phyloP scores from a whole-genome alignment of 2,329 filamentous ascomycete genomes.

The Lecanosticta acicola region DNA sequence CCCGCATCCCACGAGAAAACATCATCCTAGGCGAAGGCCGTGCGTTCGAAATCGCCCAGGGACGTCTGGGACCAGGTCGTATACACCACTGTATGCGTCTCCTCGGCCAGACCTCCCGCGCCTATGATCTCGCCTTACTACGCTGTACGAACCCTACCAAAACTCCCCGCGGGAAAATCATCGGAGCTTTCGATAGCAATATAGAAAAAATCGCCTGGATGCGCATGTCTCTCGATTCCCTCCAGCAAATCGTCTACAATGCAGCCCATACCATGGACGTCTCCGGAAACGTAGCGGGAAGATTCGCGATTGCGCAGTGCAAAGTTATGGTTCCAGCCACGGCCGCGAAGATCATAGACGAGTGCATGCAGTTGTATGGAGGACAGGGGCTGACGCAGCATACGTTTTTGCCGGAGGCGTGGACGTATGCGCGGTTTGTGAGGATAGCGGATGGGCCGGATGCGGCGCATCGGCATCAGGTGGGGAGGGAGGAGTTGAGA shows the following conservation, averaged over 20 bases:
- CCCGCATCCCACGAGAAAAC: constrained; percentile 73
- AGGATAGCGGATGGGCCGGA: constrained; percentile 69
- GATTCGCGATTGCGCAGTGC: constrained; percentile 87
- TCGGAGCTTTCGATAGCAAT: constrained; percentile 85
- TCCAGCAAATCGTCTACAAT: constrained; percentile 82
- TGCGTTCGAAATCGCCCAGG: constrained; percentile 98
- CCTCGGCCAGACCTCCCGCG: constrained; percentile 81
- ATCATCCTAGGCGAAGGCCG: constrained; percentile 87
- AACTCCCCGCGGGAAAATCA: constrained; percentile 78
- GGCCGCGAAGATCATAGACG: constrained; percentile 80
- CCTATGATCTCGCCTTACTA: constrained; percentile 87
- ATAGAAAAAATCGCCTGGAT: constrained; percentile 89
- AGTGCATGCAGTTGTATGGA: constrained; percentile 85
- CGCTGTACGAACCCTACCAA: constrained; percentile 86
- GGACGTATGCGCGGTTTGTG: constrained; percentile 28
- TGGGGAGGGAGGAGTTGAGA: constrained; percentile 73
- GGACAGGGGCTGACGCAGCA: constrained; percentile 88
- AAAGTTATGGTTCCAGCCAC: constrained; percentile 83
- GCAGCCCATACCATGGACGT: constrained; percentile 91
- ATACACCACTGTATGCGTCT: constrained; percentile 96
- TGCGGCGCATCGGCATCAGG: constrained; percentile 81
- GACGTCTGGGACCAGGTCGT: constrained; percentile 86
- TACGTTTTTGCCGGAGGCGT: constrained; percentile 68
- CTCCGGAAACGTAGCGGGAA: constrained; percentile 74
- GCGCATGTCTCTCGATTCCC: constrained; percentile 85